phyloP scores from a whole-genome alignment of 495 filamentous ascomycete species.

The Penicillium crystallinum region DNA sequence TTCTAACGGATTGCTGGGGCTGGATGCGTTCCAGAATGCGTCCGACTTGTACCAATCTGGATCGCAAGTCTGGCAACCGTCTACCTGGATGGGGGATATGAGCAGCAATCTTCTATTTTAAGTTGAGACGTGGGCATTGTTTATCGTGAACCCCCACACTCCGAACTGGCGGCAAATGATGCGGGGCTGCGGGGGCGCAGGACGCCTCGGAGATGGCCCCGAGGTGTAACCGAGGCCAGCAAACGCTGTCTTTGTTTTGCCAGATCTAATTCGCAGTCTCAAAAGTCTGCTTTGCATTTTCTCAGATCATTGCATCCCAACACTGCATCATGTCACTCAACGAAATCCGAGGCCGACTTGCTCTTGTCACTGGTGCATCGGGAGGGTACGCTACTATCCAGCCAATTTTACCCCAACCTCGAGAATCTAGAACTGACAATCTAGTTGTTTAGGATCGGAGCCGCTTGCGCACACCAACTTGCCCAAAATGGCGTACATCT shows the following conservation, averaged over 20 bases:
- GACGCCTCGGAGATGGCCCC: constrained; percentile 20
- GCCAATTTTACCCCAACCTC: not conserved
- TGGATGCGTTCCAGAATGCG: constrained; percentile 36
- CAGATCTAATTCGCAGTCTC: not conserved
- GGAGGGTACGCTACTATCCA: constrained; percentile 47
- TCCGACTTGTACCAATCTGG: constrained; percentile 27
- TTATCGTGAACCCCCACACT: constrained; percentile 1
- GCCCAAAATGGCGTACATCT: constrained; percentile 49
- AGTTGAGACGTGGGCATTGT: not conserved
- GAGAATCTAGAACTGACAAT: constrained; percentile 1
- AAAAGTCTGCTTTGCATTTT: not conserved
- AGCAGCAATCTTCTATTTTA: constrained; percentile 40
- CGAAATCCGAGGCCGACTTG: constrained; percentile 52
- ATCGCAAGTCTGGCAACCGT: constrained; percentile 37
- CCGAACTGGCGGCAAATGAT: constrained; percentile 16
- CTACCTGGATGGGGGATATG: constrained; percentile 41
- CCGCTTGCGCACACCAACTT: constrained; percentile 54
- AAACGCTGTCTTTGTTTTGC: not conserved
- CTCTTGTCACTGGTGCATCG: constrained; percentile 61
- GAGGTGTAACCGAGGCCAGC: constrained; percentile 22
- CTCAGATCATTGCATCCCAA: not conserved
- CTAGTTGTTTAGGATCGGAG: constrained; percentile 47
- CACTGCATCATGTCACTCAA: constrained; percentile 37
- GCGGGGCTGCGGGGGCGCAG: constrained; percentile 18
- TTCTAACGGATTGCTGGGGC: constrained; percentile 31